phyloP scores from a whole-genome alignment of 176 grass and related monocot genomes.

The Dactylis glomerata region DNA sequence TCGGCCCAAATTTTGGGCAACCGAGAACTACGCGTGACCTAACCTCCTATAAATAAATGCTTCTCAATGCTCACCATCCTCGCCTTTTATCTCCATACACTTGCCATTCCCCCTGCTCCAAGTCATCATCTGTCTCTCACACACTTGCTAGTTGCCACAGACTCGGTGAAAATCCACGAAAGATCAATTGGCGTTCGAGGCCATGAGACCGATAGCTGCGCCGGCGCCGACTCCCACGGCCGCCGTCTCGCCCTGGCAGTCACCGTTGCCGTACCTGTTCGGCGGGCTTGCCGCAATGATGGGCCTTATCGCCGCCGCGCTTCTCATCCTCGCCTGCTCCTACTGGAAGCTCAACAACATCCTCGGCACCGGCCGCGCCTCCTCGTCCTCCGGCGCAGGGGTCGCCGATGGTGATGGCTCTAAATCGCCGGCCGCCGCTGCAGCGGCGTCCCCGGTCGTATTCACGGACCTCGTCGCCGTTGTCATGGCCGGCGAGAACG shows the following conservation, averaged over 20 bases:
- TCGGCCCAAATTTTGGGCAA: too few species aligned
- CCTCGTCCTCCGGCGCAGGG: too few species aligned
- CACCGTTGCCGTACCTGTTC: slow-evolving; percentile 75
- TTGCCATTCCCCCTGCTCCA: too few species aligned
- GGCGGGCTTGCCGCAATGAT: slow-evolving; percentile 74
- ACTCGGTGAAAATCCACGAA: too few species aligned
- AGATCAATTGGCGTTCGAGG: too few species aligned
- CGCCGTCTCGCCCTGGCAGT: slow-evolving; percentile 64
- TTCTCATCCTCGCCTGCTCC: slow-evolving; percentile 87
- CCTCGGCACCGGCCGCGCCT: slow-evolving; percentile 29
- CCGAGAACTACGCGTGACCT: too few species aligned
- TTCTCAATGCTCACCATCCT: too few species aligned
- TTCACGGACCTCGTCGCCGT: slow-evolving; percentile 40
- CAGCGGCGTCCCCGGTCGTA: not conserved
- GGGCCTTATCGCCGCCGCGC: slow-evolving; percentile 65
- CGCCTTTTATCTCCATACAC: too few species aligned
- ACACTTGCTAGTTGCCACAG: too few species aligned
- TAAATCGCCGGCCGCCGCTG: not conserved
- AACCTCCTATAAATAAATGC: too few species aligned
- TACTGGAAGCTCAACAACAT: slow-evolving; percentile 77
- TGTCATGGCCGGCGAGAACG: slow-evolving; percentile 68
- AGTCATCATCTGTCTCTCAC: too few species aligned
- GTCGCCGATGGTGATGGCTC: too few species aligned
- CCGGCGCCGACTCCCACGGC: slow-evolving; percentile 12
- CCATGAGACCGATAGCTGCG: slow-evolving; percentile 3